Conservation (phyloP, 805 yeast genomes). For the Candida sithepensis region DNA sequence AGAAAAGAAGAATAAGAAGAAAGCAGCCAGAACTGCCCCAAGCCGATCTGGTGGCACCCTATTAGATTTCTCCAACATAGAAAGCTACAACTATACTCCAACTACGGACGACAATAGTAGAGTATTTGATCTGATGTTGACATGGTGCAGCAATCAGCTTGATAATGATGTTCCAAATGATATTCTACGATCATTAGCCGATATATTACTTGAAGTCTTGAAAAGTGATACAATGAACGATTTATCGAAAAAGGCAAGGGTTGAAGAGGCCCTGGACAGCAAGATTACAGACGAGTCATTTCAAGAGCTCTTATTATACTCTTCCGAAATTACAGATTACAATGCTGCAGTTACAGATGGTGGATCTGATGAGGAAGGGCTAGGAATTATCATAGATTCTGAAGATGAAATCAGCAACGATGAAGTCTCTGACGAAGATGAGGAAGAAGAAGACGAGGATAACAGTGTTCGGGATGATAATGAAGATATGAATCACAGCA, state of each 20-base stretch:
- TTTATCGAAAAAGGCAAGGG: conserved; percentile 40
- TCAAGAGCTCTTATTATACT: conserved; percentile 42
- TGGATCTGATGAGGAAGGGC: conserved; percentile 33
- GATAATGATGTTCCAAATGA: conserved; percentile 77
- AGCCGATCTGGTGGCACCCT: conserved; percentile 24
- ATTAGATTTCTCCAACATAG: conserved; percentile 36
- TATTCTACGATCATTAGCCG: conserved; percentile 67
- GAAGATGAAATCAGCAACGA: conserved; percentile 38
- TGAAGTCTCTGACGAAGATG: conserved; percentile 28
- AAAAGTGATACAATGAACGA: conserved; percentile 45
- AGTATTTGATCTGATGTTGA: conserved; percentile 53
- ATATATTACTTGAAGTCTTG: conserved; percentile 53
- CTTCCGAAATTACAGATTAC: conserved; percentile 51
- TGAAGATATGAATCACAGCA: too few species aligned
- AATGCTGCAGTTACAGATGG: conserved; percentile 16
- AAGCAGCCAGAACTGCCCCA: conserved; percentile 4
- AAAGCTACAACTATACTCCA: conserved; percentile 61
- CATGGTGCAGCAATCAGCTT: conserved; percentile 52
- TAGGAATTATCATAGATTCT: conserved; percentile 32
- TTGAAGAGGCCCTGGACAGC: conserved; percentile 47
- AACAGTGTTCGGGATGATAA: too few species aligned
- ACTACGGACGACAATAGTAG: conserved; percentile 47
- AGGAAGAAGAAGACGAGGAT: conserved; percentile 31
- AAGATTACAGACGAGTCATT: conserved; percentile 40
- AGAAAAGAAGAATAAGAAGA: conserved; percentile 8